Percentiles rank a stretch among this genome's conserved stretches.
phyloP scores from a whole-genome alignment of 2,329 filamentous ascomycete genomes.

The Fusarium sp. region DNA sequence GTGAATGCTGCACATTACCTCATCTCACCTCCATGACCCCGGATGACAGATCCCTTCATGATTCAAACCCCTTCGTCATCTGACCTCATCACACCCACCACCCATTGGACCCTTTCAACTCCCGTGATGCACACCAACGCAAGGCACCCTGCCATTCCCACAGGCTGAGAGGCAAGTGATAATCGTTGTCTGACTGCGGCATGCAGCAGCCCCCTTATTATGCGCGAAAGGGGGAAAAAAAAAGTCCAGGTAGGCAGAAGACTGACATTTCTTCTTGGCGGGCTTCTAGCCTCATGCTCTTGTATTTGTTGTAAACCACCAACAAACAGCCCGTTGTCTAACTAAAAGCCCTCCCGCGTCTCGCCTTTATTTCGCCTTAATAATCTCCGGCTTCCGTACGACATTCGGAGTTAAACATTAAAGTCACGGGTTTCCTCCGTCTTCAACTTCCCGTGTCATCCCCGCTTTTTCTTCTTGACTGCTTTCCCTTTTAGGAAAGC shows the following conservation, averaged over 20 bases:
- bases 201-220: not conserved
- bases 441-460: not conserved
- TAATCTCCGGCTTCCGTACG: not conserved
- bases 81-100: slow-evolving; percentile 7
- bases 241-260: not conserved
- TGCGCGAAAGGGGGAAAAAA: not conserved
- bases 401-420: not conserved
- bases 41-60: not conserved
- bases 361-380: not conserved
- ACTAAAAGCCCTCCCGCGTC: not conserved
- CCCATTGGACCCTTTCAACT: not conserved
- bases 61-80: not conserved
- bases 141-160: not conserved
- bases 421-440: not conserved
- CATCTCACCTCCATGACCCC: not conserved
- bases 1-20: not conserved
- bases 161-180: not conserved
- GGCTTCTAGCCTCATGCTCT: not conserved
- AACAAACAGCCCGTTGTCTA: not conserved
- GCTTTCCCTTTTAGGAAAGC: slow-evolving; percentile 36
- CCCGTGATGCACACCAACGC: not conserved
- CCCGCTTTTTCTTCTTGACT: not conserved
- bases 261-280: not conserved
- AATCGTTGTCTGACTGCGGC: not conserved
- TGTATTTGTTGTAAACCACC: not conserved